Percentiles rank a stretch among this genome's conserved stretches.
Conservation (phyloP, 495 filamentous ascomycete genomes). For the Daldinia bambusicola region DNA sequence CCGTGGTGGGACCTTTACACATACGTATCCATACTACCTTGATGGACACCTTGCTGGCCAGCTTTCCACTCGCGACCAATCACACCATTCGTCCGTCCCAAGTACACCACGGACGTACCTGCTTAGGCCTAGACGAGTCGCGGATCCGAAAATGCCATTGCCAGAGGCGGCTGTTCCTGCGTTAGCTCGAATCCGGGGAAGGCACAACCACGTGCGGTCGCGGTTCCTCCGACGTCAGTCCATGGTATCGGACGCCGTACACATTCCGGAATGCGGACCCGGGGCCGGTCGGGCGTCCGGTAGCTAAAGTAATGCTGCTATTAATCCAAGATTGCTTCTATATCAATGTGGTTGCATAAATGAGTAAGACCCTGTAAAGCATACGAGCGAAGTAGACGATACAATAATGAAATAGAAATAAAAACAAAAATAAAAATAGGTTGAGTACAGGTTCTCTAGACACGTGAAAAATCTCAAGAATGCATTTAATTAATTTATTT, state of each 20-base stretch:
- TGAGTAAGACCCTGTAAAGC: no score
- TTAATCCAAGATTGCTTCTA: no score
- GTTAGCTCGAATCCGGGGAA: constrained; percentile 27
- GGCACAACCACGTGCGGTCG: constrained; percentile 29
- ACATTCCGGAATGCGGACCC: background rate
- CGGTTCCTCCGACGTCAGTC: constrained; percentile 32
- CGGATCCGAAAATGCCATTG: background rate
- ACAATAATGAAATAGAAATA: no score
- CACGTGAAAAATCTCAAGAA: background rate
- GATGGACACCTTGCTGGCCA: constrained; percentile 42
- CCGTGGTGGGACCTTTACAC: background rate
- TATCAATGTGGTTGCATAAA: no score
- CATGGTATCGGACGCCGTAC: background rate
- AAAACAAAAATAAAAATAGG: no score
- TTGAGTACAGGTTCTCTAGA: no score
- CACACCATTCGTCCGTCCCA: constrained; percentile 13
- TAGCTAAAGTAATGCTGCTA: no score
- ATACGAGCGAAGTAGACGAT: no score
- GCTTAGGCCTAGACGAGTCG: constrained; percentile 8
- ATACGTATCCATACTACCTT: constrained; percentile 19
- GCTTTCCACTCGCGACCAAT: constrained; percentile 27
- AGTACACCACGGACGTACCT: background rate
- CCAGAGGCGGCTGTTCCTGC: constrained; percentile 29
- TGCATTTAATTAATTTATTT: constrained; percentile 7
- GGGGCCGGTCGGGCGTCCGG: background rate